Base-by-base conservation (phyloP, 2,329 filamentous ascomycete genomes). In the Fusarium zealandicum region DNA sequence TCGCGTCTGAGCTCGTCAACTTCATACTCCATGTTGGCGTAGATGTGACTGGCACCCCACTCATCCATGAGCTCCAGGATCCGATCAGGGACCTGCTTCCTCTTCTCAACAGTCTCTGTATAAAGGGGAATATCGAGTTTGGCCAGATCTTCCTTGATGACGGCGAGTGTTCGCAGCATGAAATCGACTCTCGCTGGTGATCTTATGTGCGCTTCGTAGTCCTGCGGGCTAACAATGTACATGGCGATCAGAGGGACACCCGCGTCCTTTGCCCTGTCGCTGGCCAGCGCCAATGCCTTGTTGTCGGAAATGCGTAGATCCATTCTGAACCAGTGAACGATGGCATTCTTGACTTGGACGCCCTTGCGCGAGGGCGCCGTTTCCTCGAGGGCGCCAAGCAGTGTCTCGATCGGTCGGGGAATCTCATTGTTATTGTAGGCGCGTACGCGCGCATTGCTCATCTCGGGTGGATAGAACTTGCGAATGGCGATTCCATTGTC, bases 271-370 rank as follows among this genome's bases (percentile, higher is more conserved):
- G 92, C 90, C 51, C 74, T 76, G 51, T 85, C 75, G 49, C 83
- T 86, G 0, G 92, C 92, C 56, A 86, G 73, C 28, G 82, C 80
- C 18, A 96, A 73, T 0, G 84, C 84, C 8, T 83, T 88, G 70
- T 96, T 96, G 71, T 97, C 93, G 1, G 75, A 72, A 2, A 82
- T 79, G 3, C 92, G 82, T 43, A 96, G 74, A 70, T 96, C 93
- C 67, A 84, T 86, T 74, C 95, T 96, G 78, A 93, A 96, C 92
- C 92, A 96, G 73, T 96, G 90, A 0, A 96, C 83, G 0, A 96
- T 88, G 0, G 87, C 84, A 20, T 83, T 76, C 25, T 83, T 82
- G 0, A 80, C 75, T 1, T 75, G 57, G 11, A 89, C 80, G 1
- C 75, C 72, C 22, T 79, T 76, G 8, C 90, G 81, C 30, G 74